phyloP scores from a whole-genome alignment of 352 stramenopile genomes.

The Globisporangium polare region DNA sequence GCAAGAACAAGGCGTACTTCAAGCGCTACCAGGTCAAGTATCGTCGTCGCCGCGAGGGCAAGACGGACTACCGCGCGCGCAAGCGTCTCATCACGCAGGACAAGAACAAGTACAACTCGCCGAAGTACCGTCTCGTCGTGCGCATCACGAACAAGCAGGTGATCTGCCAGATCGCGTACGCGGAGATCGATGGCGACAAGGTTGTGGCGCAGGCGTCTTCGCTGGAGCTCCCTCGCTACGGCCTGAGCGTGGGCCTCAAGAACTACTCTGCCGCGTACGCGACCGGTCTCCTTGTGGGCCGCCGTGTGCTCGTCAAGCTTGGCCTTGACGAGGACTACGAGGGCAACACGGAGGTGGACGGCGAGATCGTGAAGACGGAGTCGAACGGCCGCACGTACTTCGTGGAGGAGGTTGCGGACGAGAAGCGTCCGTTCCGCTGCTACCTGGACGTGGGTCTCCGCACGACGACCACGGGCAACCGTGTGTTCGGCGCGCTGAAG shows the following conservation, averaged over 20 bases:
- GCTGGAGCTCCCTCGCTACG: conserved; percentile 96
- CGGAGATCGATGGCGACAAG: conserved; percentile 98
- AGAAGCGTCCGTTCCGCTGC: conserved; percentile 97
- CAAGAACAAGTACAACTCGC: conserved; percentile 99
- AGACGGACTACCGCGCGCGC: conserved; percentile 99
- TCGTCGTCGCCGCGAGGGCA: conserved; percentile 96
- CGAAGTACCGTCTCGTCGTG: conserved; percentile 97
- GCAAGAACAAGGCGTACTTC: conserved; percentile 99
- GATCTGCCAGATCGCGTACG: conserved; percentile 99
- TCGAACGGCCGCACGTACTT: conserved; percentile 97
- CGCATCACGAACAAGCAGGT: conserved; percentile 96
- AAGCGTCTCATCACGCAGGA: conserved; percentile 98
- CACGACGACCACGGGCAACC: conserved; percentile 96
- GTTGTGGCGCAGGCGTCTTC: conserved; percentile 93
- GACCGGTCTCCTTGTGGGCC: conserved; percentile 93
- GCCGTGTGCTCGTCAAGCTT: conserved; percentile 97
- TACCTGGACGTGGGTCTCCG: conserved; percentile 98
- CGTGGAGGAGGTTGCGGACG: conserved; percentile 98
- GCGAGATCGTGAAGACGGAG: conserved; percentile 94
- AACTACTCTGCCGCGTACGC: conserved; percentile 99
- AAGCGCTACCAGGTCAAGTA: conserved; percentile 99
- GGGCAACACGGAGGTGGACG: conserved; percentile 96
- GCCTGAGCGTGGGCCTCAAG: conserved; percentile 96
- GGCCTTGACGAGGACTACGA: conserved; percentile 98
- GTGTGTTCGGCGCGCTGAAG: conserved; percentile 99